phyloP scores from a whole-genome alignment of 2,329 filamentous ascomycete species.

The Venturia nashicola region DNA sequence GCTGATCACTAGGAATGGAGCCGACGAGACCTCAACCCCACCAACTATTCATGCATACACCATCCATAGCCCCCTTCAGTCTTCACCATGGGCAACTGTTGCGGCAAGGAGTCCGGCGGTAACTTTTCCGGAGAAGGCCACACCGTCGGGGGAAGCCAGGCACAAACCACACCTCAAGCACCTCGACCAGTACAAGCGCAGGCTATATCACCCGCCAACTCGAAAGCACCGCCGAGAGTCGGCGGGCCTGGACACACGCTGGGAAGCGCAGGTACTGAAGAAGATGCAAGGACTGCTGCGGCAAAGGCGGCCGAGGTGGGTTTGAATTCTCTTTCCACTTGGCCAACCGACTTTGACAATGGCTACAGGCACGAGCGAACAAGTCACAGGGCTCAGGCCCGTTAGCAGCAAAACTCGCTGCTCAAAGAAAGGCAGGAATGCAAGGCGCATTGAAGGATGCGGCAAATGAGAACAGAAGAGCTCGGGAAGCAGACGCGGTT shows the following conservation, averaged over 20 bases:
- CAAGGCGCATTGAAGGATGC: constrained; percentile 54
- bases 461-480: constrained; percentile 52
- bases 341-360: constrained; percentile 1
- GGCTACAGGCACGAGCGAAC: constrained; percentile 54
- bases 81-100: constrained; percentile 4
- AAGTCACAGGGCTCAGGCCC: constrained; percentile 36
- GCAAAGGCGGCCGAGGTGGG: constrained; percentile 76
- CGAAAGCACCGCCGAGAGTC: constrained; percentile 30
- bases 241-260: constrained; percentile 51
- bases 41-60: neutral
- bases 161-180: neutral
- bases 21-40: no score
- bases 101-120: constrained; percentile 4
- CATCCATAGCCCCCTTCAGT: neutral
- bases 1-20: no score
- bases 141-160: neutral
- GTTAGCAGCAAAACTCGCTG: constrained; percentile 52
- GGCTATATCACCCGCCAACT: constrained; percentile 10
- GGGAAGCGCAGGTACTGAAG: constrained; percentile 34
- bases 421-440: constrained; percentile 64
- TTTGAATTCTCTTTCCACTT: constrained; percentile 12
- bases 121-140: constrained; percentile 7
- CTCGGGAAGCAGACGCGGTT: constrained; percentile 55
- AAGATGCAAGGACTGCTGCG: constrained; percentile 59
- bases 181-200: neutral